Evolutionary conservation across 306 rosid species (phyloP).

Genomic region (Acacia melanoxylon): DNA sequence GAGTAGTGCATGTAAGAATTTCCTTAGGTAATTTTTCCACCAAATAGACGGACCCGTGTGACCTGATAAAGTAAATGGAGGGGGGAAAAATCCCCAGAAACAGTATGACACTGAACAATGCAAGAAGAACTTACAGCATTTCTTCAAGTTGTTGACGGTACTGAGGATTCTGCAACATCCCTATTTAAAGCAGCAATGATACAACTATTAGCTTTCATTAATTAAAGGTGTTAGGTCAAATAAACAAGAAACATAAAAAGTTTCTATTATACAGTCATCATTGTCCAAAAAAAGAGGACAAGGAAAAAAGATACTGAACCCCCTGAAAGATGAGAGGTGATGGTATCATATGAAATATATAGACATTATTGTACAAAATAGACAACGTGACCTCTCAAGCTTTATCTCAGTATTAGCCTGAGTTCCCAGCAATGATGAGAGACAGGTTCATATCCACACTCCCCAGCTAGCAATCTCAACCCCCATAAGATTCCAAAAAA

Average conservation of each 20-base stretch:
- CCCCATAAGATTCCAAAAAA: background rate
- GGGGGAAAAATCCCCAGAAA: background rate
- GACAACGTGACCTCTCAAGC: background rate
- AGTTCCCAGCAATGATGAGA: background rate
- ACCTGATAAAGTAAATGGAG: slow-evolving; percentile 11
- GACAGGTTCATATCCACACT: background rate
- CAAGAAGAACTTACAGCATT: slow-evolving; percentile 76
- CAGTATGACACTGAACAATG: background rate
- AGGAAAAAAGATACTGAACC: background rate
- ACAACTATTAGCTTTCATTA: slow-evolving; percentile 13
- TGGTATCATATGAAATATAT: background rate
- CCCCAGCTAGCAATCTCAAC: background rate
- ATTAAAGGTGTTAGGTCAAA: slow-evolving; percentile 12
- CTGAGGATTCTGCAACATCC: slow-evolving; percentile 96
- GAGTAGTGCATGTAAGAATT: slow-evolving; percentile 17
- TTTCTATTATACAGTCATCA: slow-evolving; percentile 8
- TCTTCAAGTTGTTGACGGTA: slow-evolving; percentile 96
- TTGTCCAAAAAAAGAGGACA: background rate
- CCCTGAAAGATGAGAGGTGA: background rate
- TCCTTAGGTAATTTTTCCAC: slow-evolving; percentile 22
- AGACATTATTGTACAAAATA: slow-evolving; percentile 2
- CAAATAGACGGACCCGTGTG: background rate
- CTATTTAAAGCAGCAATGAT: slow-evolving; percentile 42
- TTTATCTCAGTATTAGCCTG: background rate
- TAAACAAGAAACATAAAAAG: background rate